Evolutionary conservation across 805 yeast species (phyloP).

Genomic region (Schizosaccharomyces lindneri): DNA sequence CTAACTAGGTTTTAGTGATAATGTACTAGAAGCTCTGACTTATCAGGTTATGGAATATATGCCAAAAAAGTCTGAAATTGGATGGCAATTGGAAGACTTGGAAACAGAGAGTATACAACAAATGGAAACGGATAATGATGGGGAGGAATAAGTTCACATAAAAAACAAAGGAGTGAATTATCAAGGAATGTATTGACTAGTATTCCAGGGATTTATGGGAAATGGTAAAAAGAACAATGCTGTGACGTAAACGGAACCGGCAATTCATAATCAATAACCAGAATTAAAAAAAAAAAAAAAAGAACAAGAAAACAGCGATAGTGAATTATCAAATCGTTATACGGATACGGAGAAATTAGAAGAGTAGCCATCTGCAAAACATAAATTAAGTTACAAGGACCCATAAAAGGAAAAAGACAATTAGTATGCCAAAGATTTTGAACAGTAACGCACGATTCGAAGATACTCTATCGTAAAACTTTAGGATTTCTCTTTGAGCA

Average conservation of each 20-base stretch:
- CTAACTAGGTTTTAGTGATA: slow-evolving; percentile 17
- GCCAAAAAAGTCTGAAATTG: slow-evolving; percentile 9
- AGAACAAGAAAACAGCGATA: too few relatives aligned
- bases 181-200: neutral
- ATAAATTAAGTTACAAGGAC: slow-evolving; percentile 8
- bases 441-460: slow-evolving; percentile 81
- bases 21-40: slow-evolving; percentile 34
- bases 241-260: too few relatives aligned
- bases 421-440: slow-evolving; percentile 67
- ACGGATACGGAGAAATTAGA: neutral
- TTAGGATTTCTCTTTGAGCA: slow-evolving; percentile 79
- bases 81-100: slow-evolving; percentile 9
- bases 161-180: neutral
- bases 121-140: neutral
- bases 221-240: neutral
- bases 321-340: neutral
- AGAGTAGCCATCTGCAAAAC: too few relatives aligned
- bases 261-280: neutral
- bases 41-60: slow-evolving; percentile 26
- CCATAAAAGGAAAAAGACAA: slow-evolving; percentile 15
- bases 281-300: neutral
- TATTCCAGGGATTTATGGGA: neutral
- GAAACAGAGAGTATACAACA: slow-evolving; percentile 7
- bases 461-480: slow-evolving; percentile 67
- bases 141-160: neutral